A percentile compares a stretch with the other conserved stretches of the same genome.
These are phyloP conservation scores for Phialophora verrucosa DNA, from an alignment of 2,329 filamentous ascomycete species.

Conservation along the genomic window DNA sequence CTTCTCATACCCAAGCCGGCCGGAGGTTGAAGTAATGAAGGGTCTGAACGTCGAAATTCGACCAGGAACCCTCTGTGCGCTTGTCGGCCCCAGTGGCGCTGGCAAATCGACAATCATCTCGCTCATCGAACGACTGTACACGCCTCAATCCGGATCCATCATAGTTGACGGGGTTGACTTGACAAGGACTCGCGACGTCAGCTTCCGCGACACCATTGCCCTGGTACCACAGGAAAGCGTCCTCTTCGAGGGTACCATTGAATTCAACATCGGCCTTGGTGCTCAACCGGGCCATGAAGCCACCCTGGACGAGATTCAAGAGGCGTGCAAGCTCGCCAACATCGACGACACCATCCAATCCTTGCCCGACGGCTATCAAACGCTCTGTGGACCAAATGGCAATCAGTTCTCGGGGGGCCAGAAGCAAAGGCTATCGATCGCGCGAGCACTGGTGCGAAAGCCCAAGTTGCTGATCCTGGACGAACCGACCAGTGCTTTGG, in stretches of 20 bases:
- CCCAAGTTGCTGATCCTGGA: constrained; percentile 65
- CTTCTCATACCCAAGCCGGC: constrained; percentile 86
- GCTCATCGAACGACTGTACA: constrained; percentile 90
- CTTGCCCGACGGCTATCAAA: constrained; percentile 58
- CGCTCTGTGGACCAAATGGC: constrained; percentile 61
- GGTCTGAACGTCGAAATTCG: constrained; percentile 64
- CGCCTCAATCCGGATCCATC: constrained; percentile 77
- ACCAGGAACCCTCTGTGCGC: constrained; percentile 57
- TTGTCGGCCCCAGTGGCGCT: constrained; percentile 89
- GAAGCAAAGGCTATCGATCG: constrained; percentile 64
- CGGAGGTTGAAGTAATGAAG: constrained; percentile 71
- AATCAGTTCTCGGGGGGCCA: constrained; percentile 63
- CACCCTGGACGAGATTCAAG: constrained; percentile 72
- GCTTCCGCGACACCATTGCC: constrained; percentile 80
- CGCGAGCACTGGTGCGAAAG: constrained; percentile 61
- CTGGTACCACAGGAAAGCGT: constrained; percentile 94
- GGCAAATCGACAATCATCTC: constrained; percentile 94
- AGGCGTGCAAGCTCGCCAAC: constrained; percentile 70
- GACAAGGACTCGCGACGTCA: constrained; percentile 74
- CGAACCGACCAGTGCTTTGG: constrained; percentile 65
- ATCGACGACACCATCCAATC: constrained; percentile 57
- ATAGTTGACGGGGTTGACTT: constrained; percentile 84
- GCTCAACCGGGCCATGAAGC: constrained; percentile 62
- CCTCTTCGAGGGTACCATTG: constrained; percentile 86
- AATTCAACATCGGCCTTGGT: constrained; percentile 86